These are phyloP conservation scores for Calocera viscosa DNA, from an alignment of 768 basidiomycete species.

Conservation along the genomic window DNA sequence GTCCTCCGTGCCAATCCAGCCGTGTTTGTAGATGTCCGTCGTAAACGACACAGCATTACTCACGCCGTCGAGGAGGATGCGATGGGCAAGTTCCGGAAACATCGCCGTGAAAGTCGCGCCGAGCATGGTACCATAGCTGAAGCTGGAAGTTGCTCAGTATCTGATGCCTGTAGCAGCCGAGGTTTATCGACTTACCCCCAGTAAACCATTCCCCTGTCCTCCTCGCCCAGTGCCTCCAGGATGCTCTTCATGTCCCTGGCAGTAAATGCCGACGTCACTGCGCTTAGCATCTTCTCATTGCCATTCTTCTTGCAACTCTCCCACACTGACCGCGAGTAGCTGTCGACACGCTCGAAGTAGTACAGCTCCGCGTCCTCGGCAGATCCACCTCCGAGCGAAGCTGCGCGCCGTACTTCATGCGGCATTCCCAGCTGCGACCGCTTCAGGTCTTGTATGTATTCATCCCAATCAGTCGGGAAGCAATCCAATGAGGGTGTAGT, in stretches of 20 bases:
- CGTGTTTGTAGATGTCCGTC: neutral
- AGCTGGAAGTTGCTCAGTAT: neutral
- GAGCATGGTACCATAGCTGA: constrained; percentile 11
- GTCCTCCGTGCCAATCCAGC: neutral
- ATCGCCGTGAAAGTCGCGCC: constrained; percentile 9
- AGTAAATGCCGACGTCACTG: constrained; percentile 15
- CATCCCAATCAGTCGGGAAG: constrained; percentile 14
- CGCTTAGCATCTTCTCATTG: constrained; percentile 12
- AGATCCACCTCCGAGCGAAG: constrained; percentile 2
- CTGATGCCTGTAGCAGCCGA: neutral
- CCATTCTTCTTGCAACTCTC: constrained; percentile 12
- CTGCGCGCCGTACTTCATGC: constrained; percentile 8
- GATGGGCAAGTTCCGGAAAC: constrained; percentile 7
- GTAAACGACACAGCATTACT: neutral
- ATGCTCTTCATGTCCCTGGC: constrained; percentile 19
- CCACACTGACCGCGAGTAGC: neutral
- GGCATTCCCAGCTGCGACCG: constrained; percentile 12
- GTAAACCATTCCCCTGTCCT: constrained; percentile 10
- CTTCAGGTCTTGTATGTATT: constrained; percentile 13
- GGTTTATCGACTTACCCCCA: neutral
- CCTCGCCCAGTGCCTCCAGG: constrained; percentile 16
- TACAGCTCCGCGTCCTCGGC: neutral
- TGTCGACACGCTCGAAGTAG: constrained; percentile 2
- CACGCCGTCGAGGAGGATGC: constrained; percentile 11
- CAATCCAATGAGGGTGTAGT: constrained; percentile 17